Conservation (phyloP, 148 eudicot genomes). For the Fagopyrum tataricum region DNA sequence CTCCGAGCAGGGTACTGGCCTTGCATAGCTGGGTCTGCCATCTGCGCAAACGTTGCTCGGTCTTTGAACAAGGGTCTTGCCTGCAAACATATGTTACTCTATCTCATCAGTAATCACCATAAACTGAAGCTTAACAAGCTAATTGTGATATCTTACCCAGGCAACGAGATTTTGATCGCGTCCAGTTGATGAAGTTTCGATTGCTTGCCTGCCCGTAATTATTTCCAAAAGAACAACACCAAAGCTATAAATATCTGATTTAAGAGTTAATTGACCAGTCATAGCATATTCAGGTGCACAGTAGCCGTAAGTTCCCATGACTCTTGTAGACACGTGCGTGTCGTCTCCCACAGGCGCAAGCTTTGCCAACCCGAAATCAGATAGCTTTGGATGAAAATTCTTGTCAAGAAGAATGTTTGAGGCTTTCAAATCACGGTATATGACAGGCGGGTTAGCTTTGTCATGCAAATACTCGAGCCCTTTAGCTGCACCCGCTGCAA, state of each 20-base stretch:
- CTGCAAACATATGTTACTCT: slow-evolving; percentile 21
- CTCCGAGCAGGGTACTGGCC: slow-evolving; percentile 48
- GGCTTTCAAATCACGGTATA: slow-evolving; percentile 21
- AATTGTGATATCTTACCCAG: slow-evolving; percentile 39
- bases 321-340: slow-evolving; percentile 22
- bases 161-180: slow-evolving; percentile 61
- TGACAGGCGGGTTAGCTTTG: slow-evolving; percentile 22
- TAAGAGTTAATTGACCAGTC: slow-evolving; percentile 22
- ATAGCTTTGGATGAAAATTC: slow-evolving; percentile 20
- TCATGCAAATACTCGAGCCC: slow-evolving; percentile 26
- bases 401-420: slow-evolving; percentile 22
- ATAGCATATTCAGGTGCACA: slow-evolving; percentile 21
- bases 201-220: slow-evolving; percentile 64
- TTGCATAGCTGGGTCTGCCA: slow-evolving; percentile 48
- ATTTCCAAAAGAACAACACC: slow-evolving; percentile 55
- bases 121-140: neutral
- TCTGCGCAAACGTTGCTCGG: slow-evolving; percentile 38
- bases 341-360: slow-evolving; percentile 22
- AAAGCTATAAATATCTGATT: slow-evolving; percentile 24
- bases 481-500: slow-evolving; percentile 23
- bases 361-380: slow-evolving; percentile 28
- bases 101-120: neutral
- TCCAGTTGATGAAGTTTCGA: slow-evolving; percentile 39
- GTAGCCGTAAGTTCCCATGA: slow-evolving; percentile 19
- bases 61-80: slow-evolving; percentile 53